Evolutionary conservation across 192 early-diverging fungal genomes (phyloP).

Genomic region (Rhizophagus prolifer): DNA sequence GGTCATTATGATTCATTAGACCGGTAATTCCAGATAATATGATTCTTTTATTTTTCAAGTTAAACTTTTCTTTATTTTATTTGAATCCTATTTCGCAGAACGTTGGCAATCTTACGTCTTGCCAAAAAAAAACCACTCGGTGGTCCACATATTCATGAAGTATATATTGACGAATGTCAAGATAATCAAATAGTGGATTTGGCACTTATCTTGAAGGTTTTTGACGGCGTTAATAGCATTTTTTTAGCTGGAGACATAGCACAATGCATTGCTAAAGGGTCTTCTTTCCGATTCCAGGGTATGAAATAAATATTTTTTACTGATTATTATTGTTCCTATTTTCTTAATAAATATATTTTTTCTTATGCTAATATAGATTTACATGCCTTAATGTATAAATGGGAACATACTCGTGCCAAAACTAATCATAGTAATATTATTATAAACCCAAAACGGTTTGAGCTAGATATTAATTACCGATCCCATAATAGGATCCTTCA

Average conservation of each 20-base stretch:
- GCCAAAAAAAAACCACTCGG: slow-evolving; percentile 7
- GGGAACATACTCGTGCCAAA: slow-evolving; percentile 3
- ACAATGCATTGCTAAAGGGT: slow-evolving; percentile 20
- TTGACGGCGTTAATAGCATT: slow-evolving; percentile 3
- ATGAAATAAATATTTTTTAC: neutral
- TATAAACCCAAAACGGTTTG: slow-evolving; percentile 18
- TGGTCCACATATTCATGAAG: slow-evolving; percentile 20
- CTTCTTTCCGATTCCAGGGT: slow-evolving; percentile 21
- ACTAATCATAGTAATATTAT: neutral
- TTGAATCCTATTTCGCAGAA: neutral
- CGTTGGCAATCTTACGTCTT: slow-evolving; percentile 9
- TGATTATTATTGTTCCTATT: neutral
- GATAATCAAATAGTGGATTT: slow-evolving; percentile 24
- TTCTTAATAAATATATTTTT: neutral
- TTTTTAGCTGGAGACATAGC: slow-evolving; percentile 25
- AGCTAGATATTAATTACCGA: slow-evolving; percentile 21
- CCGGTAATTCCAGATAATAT: neutral
- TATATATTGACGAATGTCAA: slow-evolving; percentile 29
- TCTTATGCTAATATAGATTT: slow-evolving; percentile 5
- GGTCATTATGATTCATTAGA: slow-evolving; percentile 6
- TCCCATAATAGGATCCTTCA: slow-evolving; percentile 19
- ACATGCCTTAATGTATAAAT: slow-evolving; percentile 5
- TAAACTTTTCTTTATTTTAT: neutral
- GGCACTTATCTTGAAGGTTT: slow-evolving; percentile 12
- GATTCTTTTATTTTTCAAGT: neutral